These are phyloP conservation scores for Penicillium salamii DNA, from an alignment of 495 filamentous ascomycete genomes.

Conservation along the genomic window DNA sequence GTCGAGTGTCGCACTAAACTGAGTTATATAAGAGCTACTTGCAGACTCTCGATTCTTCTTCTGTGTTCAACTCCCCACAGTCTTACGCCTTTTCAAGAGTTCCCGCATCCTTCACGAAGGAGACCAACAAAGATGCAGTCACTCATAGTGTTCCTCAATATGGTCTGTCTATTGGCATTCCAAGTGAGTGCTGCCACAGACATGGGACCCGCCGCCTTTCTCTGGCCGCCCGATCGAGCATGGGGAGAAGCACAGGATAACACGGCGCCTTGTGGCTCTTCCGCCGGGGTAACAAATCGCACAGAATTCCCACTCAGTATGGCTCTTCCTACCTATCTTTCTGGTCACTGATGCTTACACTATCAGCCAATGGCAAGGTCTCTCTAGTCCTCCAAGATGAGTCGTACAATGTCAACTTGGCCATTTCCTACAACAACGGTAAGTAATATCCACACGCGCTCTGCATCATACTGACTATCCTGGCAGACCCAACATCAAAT, in stretches of 20 bases:
- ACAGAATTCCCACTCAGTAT: constrained; percentile 45
- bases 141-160: constrained; percentile 6
- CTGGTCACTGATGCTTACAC: not conserved
- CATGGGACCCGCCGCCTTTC: constrained; percentile 54
- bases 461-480: constrained; percentile 1
- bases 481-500: constrained; percentile 41
- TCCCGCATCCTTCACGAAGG: too few relatives aligned
- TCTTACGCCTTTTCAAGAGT: too few relatives aligned
- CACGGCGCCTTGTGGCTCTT: constrained; percentile 45
- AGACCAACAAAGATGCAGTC: constrained; percentile 2
- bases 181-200: constrained; percentile 12
- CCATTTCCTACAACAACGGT: constrained; percentile 45
- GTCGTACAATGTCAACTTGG: constrained; percentile 46
- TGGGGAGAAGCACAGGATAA: constrained; percentile 47
- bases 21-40: not conserved
- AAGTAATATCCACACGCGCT: constrained; percentile 5
- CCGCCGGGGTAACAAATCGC: constrained; percentile 34
- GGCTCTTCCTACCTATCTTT: not conserved
- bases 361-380: constrained; percentile 26
- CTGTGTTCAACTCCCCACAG: too few relatives aligned
- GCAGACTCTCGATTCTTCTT: not conserved
- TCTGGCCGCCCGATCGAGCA: constrained; percentile 49
- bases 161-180: constrained; percentile 6
- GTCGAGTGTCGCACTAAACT: not conserved
- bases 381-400: constrained; percentile 43